Evolutionary conservation across 202 grass and related monocot species (phyloP).

Genomic region (Digitaria exilis): DNA sequence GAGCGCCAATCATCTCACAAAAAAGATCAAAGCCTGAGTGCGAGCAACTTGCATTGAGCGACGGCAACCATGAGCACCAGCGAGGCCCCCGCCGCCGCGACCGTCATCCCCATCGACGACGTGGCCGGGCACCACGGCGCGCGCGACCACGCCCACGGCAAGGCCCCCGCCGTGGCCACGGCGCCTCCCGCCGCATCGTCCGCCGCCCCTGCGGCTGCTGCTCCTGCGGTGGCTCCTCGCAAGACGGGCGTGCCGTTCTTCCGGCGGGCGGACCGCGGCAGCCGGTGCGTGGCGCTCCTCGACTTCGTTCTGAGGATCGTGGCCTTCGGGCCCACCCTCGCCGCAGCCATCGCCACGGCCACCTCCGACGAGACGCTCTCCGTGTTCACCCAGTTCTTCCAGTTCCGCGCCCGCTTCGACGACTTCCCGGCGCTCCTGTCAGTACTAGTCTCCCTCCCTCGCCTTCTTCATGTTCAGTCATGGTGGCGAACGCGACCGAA

Average conservation of each 20-base stretch:
- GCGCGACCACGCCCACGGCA: conserved; percentile 8
- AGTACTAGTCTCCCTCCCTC: conserved; percentile 17
- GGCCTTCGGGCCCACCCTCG: conserved; percentile 65
- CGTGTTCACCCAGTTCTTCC: conserved; percentile 86
- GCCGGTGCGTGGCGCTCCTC: conserved; percentile 62
- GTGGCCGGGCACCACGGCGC: too few relatives aligned
- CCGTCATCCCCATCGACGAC: conserved; percentile 56
- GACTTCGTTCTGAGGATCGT: conserved; percentile 79
- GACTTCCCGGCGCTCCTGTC: conserved; percentile 89
- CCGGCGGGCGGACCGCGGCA: conserved; percentile 42
- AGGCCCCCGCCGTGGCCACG: conserved; percentile 43
- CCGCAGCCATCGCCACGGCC: conserved; percentile 74
- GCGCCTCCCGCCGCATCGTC: conserved; percentile 11
- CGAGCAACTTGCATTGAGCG: background rate
- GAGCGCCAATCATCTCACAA: background rate
- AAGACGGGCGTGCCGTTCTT: conserved; percentile 48
- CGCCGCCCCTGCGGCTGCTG: background rate
- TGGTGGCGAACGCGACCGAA: too few relatives aligned
- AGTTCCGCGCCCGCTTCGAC: conserved; percentile 84
- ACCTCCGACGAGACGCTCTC: conserved; percentile 80
- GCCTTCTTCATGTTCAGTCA: too few relatives aligned
- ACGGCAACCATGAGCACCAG: conserved; percentile 58
- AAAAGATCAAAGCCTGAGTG: background rate
- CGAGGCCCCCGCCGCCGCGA: conserved; percentile 48
- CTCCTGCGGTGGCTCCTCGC: conserved; percentile 6